Percentiles rank a stretch among this genome's conserved stretches.
Evolutionary conservation across 139 green algal species (phyloP).

Genomic region (Spirogloea muscicola): DNA sequence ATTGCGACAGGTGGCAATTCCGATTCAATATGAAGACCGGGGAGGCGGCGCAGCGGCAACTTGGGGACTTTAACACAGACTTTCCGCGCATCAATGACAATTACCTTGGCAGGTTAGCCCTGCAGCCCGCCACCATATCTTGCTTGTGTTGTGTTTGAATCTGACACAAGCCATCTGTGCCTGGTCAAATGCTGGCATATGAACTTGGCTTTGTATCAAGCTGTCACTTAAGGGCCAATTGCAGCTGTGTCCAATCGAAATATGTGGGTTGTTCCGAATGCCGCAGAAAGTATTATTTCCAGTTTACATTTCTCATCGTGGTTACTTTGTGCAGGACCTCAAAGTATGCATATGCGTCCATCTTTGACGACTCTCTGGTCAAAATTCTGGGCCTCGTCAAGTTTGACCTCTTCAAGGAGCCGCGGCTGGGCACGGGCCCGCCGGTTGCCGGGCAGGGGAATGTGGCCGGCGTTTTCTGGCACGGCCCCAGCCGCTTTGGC

Average conservation of each 20-base stretch:
- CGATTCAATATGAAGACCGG: slow-evolving; percentile 56
- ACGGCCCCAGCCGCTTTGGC: slow-evolving; percentile 49
- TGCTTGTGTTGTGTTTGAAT: neutral
- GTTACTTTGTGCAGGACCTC: slow-evolving; percentile 22
- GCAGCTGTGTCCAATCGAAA: too few species aligned
- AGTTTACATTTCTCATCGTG: neutral
- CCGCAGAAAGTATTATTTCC: neutral
- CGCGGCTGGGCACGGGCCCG: too few species aligned
- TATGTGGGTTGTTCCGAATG: too few species aligned
- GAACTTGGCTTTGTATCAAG: neutral
- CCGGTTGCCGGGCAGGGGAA: too few species aligned
- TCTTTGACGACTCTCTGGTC: slow-evolving; percentile 4
- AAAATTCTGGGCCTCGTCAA: slow-evolving; percentile 64
- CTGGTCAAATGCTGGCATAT: neutral
- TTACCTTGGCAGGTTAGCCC: slow-evolving; percentile 12
- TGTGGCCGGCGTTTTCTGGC: slow-evolving; percentile 42
- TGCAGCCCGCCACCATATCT: neutral
- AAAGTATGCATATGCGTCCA: slow-evolving; percentile 11
- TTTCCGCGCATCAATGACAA: slow-evolving; percentile 59
- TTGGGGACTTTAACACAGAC: slow-evolving; percentile 52
- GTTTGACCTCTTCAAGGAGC: slow-evolving; percentile 54
- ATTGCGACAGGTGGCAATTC: slow-evolving; percentile 40
- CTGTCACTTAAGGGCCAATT: neutral
- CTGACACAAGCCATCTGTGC: neutral
- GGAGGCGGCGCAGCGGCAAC: neutral